Percentiles rank a stretch among this genome's conserved stretches.
Evolutionary conservation across 1,139 yeast genomes (phyloP).

Genomic region (Komagataea norvegica): DNA sequence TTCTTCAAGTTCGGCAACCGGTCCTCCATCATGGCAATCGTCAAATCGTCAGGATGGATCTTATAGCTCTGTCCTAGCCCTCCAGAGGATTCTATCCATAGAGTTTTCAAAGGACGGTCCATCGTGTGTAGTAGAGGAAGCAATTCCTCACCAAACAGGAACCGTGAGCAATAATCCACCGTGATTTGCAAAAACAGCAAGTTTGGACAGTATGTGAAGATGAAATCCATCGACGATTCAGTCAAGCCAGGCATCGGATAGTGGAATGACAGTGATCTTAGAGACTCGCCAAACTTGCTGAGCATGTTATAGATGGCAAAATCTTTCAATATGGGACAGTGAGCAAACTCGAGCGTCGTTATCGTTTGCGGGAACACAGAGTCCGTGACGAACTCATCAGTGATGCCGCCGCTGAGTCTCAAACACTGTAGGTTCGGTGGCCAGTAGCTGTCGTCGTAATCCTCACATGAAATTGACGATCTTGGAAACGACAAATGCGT

Average conservation of each 20-base stretch:
- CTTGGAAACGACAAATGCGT: slow-evolving; percentile 85
- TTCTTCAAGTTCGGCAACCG: slow-evolving; percentile 63
- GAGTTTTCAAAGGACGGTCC: slow-evolving; percentile 49
- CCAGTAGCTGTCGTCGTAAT: slow-evolving; percentile 55
- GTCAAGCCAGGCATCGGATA: slow-evolving; percentile 86
- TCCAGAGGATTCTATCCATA: slow-evolving; percentile 82
- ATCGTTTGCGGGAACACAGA: slow-evolving; percentile 71
- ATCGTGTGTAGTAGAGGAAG: slow-evolving; percentile 33
- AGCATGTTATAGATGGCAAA: slow-evolving; percentile 58
- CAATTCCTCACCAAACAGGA: slow-evolving; percentile 57
- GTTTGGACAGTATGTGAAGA: slow-evolving; percentile 73
- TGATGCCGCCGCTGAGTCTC: slow-evolving; percentile 83
- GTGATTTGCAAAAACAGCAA: slow-evolving; percentile 58
- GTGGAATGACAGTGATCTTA: slow-evolving; percentile 59
- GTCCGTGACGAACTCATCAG: slow-evolving; percentile 67
- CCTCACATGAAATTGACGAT: slow-evolving; percentile 73
- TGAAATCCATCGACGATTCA: slow-evolving; percentile 64
- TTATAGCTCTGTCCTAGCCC: slow-evolving; percentile 80
- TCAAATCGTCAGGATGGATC: slow-evolving; percentile 81
- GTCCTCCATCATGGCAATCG: slow-evolving; percentile 76
- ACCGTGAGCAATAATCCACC: slow-evolving; percentile 76
- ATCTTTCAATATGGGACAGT: slow-evolving; percentile 74
- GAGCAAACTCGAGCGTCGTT: slow-evolving; percentile 70
- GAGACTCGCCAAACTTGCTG: slow-evolving; percentile 57
- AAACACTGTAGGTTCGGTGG: slow-evolving; percentile 70